Percentiles rank a stretch among this genome's conserved stretches.
These are phyloP conservation scores for Carpinus fangiana DNA, from an alignment of 306 rosid species.

Conservation along the genomic window DNA sequence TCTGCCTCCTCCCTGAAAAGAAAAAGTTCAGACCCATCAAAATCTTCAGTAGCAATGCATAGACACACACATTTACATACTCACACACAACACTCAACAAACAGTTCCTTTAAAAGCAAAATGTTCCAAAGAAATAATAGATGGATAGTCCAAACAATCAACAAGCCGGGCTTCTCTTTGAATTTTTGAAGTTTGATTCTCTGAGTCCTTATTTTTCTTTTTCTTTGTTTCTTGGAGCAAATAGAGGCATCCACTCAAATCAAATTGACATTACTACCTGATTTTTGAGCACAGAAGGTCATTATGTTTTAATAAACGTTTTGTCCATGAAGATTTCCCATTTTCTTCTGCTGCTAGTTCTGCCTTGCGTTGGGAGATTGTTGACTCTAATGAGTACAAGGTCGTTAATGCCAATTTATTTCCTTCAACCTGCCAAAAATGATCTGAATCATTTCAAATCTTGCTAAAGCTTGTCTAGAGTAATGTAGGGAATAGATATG, in stretches of 20 bases:
- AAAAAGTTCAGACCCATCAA: conserved; percentile 4
- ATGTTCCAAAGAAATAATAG: background rate
- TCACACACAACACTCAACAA: background rate
- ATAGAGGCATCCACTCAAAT: background rate
- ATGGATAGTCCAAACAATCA: background rate
- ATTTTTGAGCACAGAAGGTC: conserved; percentile 78
- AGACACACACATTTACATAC: background rate
- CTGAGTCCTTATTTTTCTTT: background rate
- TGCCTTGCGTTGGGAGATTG: conserved; percentile 67
- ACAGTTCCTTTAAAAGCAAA: background rate
- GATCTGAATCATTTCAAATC: conserved; percentile 22
- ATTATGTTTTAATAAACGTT: conserved; percentile 54
- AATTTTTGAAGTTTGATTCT: too few relatives aligned
- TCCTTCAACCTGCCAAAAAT: conserved; percentile 49
- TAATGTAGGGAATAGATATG: conserved; percentile 8
- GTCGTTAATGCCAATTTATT: conserved; percentile 64
- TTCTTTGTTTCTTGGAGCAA: background rate
- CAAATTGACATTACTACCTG: conserved; percentile 40
- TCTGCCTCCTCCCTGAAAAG: conserved; percentile 73
- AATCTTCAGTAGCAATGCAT: background rate
- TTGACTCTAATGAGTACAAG: conserved; percentile 63
- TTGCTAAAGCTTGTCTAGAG: background rate
- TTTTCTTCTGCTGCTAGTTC: conserved; percentile 44
- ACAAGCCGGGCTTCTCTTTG: background rate
- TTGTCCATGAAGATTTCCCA: conserved; percentile 82